phyloP scores from a whole-genome alignment of 2,329 filamentous ascomycete genomes.

The Gremmenia infestans region DNA sequence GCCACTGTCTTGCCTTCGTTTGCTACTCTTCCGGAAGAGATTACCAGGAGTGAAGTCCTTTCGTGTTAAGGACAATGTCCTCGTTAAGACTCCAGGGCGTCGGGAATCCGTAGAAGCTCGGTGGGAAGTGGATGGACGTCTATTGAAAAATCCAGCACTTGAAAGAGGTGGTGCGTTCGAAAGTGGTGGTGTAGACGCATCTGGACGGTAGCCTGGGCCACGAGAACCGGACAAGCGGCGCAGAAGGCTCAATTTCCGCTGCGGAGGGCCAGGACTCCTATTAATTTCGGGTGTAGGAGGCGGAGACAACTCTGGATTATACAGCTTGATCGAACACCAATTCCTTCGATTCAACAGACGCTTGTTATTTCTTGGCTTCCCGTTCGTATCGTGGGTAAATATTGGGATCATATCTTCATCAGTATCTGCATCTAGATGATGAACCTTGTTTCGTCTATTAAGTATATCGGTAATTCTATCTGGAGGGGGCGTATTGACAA shows the following conservation, averaged over 20 bases:
- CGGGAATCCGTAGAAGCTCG: slow-evolving; percentile 36
- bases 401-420: slow-evolving; percentile 96
- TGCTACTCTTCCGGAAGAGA: slow-evolving; percentile 45
- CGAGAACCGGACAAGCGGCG: slow-evolving; percentile 30
- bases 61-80: slow-evolving; percentile 58
- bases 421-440: slow-evolving; percentile 69
- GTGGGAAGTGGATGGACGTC: slow-evolving; percentile 39
- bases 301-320: slow-evolving; percentile 73
- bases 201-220: slow-evolving; percentile 29
- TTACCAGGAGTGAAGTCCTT: slow-evolving; percentile 42
- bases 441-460: slow-evolving; percentile 84
- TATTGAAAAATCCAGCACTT: slow-evolving; percentile 32
- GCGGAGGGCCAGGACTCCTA: slow-evolving; percentile 36
- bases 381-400: slow-evolving; percentile 84
- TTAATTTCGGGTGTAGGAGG: slow-evolving; percentile 57
- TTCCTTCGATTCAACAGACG: slow-evolving; percentile 83
- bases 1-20: slow-evolving; percentile 39
- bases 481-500: slow-evolving; percentile 86
- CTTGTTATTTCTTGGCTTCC: slow-evolving; percentile 86
- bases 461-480: slow-evolving; percentile 85
- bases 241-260: slow-evolving; percentile 22
- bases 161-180: slow-evolving; percentile 22
- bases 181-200: slow-evolving; percentile 24
- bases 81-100: slow-evolving; percentile 40
- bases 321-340: slow-evolving; percentile 89